Evolutionary conservation across 192 early-diverging fungal species (phyloP), one percentile per base, ranked within the genome.

Genomic region (Polychytrium aggregatum): DNA sequence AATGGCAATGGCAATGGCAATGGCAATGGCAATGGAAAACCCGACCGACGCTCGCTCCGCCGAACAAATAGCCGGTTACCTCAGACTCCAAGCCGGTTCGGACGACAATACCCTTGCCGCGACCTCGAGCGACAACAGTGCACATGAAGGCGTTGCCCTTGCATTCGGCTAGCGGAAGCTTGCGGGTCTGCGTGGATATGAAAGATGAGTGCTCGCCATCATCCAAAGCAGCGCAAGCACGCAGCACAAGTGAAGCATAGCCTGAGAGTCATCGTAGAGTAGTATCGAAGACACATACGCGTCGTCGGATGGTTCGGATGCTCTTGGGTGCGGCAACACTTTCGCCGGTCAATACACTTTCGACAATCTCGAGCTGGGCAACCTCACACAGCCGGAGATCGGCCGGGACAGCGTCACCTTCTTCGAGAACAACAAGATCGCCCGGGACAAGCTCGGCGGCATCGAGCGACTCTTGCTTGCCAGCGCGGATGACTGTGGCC

Each of bases 131-230:
- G 22, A 96, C 88, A 5, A 87, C 70, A 2, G 92, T 98, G 9
- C 90, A 83, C 92, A 94, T 96, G 61, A 98, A 98, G 6, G 88
- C 90, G 57, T 88, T 94, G 37, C 92, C 87, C 60, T 85, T 90
- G 62, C 94, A 96, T 46, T 98, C 94, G 43, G 83, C 87, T 6
- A 97, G 65, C 0, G 93, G 81, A 3, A 85, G 61, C 38, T 70
- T 72, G 34, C 83, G 63, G 10, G 82, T 82, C 63, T 76, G 39
- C 25, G 20, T 44, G 37, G 41, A 30, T 44, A n/a, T n/a, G n/a
- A n/a, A n/a, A n/a, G n/a, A n/a, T n/a, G n/a, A n/a, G n/a, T n/a
- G n/a, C n/a, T n/a, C n/a, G n/a, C n/a, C n/a, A n/a, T n/a, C n/a
- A n/a, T n/a, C n/a, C n/a, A n/a, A n/a, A n/a, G n/a, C n/a, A n/a